Evolutionary conservation across 305 asterid genomes (phyloP).

Genomic region (Fraxinus sp.): DNA sequence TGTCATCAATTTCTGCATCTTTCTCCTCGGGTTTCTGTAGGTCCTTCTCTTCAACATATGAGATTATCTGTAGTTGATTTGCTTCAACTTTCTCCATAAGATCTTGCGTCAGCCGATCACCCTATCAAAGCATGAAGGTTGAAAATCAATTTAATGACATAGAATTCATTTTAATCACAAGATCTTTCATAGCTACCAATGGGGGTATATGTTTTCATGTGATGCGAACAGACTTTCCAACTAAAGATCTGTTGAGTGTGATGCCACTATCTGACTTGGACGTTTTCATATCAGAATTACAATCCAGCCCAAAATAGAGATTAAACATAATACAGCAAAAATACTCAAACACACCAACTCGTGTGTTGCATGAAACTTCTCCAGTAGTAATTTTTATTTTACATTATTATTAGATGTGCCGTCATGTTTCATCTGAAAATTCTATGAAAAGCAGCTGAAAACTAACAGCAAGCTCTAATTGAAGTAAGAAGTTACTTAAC

Average conservation of each 20-base stretch:
- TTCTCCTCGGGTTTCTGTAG: slow-evolving; percentile 67
- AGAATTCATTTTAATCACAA: neutral
- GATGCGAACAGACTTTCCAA: neutral
- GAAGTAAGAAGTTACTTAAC: neutral
- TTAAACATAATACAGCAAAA: neutral
- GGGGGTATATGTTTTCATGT: neutral
- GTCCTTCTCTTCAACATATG: slow-evolving; percentile 77
- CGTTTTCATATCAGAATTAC: neutral
- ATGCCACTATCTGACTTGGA: neutral
- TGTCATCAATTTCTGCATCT: slow-evolving; percentile 67
- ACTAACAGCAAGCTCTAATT: neutral
- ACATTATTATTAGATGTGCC: neutral
- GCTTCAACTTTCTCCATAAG: slow-evolving; percentile 70
- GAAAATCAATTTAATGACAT: neutral
- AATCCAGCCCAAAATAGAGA: neutral
- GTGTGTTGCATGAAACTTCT: neutral
- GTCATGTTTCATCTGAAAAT: neutral
- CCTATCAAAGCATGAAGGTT: slow-evolving; percentile 42
- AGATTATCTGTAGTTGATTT: slow-evolving; percentile 69
- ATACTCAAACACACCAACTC: neutral
- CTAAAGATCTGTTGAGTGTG: neutral
- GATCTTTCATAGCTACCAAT: slow-evolving; percentile 1
- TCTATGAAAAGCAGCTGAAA: neutral
- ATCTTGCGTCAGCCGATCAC: slow-evolving; percentile 74
- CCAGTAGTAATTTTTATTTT: neutral